Evolutionary conservation across 2,329 filamentous ascomycete species (phyloP).

Genomic region (Amesomyces nigricolor): DNA sequence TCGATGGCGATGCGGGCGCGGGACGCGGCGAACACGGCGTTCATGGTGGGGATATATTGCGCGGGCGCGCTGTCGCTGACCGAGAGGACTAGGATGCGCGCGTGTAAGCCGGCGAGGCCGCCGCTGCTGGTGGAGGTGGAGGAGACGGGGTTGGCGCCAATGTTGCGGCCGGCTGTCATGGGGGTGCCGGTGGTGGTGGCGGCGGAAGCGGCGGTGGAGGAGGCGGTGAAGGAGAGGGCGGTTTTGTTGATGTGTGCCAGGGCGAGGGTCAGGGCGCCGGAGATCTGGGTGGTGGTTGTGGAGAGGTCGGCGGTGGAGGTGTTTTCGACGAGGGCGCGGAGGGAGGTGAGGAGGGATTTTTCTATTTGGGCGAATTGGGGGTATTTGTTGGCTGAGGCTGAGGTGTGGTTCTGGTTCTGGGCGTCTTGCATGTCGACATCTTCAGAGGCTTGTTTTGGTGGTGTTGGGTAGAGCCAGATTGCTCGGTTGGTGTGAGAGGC

Average conservation of each 20-base stretch:
- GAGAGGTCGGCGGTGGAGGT: conserved; percentile 64
- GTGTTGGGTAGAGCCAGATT: conserved; percentile 77
- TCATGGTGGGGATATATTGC: conserved; percentile 98
- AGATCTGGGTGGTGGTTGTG: conserved; percentile 81
- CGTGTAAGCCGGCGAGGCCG: conserved; percentile 53
- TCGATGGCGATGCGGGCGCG: conserved; percentile 85
- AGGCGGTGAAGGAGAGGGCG: conserved; percentile 56
- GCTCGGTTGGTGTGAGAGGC: conserved; percentile 84
- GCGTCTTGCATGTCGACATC: conserved; percentile 54
- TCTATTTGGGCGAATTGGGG: conserved; percentile 87
- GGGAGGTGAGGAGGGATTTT: conserved; percentile 66
- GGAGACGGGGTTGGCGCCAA: conserved; percentile 30
- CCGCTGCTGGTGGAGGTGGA: conserved; percentile 30
- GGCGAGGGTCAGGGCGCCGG: conserved; percentile 84
- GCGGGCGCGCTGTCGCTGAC: conserved; percentile 80
- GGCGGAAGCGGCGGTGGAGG: conserved; percentile 39
- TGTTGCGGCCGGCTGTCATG: conserved; percentile 26
- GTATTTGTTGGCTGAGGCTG: conserved; percentile 74
- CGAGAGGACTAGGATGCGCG: conserved; percentile 82
- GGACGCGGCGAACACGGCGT: conserved; percentile 92
- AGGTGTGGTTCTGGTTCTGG: conserved; percentile 25
- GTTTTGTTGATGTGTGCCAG: conserved; percentile 87
- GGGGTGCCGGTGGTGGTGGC: conserved; percentile 26
- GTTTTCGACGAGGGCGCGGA: conserved; percentile 64
- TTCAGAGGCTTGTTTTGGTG: conserved; percentile 29